Conservation (phyloP, 148 eudicot species). For the Persicaria maculosa region DNA sequence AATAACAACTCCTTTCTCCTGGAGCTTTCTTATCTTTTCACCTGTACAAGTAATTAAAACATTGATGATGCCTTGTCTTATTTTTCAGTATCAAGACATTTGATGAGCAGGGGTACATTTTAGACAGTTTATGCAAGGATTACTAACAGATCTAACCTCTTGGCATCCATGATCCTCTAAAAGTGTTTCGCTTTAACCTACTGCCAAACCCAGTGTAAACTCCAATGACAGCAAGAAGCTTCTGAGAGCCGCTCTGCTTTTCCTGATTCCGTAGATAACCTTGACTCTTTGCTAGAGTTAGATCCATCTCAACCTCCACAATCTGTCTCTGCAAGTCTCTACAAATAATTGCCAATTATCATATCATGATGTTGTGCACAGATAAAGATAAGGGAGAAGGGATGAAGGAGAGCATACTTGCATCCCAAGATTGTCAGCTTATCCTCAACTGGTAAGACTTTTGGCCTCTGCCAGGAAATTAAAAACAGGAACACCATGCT, state of each 20-base stretch:
- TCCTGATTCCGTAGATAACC: conserved; percentile 66
- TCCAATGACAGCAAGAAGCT: conserved; percentile 89
- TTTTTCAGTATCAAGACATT: not conserved
- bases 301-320: conserved; percentile 91
- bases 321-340: conserved; percentile 91
- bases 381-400: conserved; percentile 14
- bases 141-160: conserved; percentile 40
- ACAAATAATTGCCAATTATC: conserved; percentile 13
- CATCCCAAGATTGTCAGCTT: conserved; percentile 86
- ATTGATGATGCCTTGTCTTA: not conserved
- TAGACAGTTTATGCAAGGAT: not conserved
- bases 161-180: conserved; percentile 96
- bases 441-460: conserved; percentile 83
- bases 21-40: conserved; percentile 64
- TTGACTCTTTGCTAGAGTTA: conserved; percentile 85
- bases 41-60: conserved; percentile 33
- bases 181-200: conserved; percentile 62
- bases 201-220: conserved; percentile 96
- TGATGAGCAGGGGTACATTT: too few relatives aligned
- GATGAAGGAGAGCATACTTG: conserved; percentile 47
- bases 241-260: conserved; percentile 28
- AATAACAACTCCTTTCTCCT: conserved; percentile 80
- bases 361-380: too few relatives aligned
- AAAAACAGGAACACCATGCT: not conserved
- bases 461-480: conserved; percentile 54